Evolutionary conservation across 768 basidiomycete species (phyloP).

Genomic region (Suillus plorans): DNA sequence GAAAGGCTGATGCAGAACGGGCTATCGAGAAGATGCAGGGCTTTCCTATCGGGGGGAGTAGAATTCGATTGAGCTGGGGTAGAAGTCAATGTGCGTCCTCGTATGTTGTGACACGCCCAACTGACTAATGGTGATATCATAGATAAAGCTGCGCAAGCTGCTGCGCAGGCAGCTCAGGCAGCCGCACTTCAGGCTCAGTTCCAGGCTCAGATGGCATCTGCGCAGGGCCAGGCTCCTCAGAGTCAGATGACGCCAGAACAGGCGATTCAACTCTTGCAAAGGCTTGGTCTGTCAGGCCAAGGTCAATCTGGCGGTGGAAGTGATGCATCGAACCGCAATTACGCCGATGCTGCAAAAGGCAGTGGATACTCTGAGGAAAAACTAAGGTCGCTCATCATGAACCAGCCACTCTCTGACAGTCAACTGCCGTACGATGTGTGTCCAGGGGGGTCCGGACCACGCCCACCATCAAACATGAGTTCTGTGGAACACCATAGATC

Average conservation of each 20-base stretch:
- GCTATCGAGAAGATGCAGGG: constrained; percentile 98
- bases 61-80: constrained; percentile 92
- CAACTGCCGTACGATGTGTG: constrained; percentile 22
- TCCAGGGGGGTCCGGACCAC: constrained; percentile 16
- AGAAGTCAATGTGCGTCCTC: constrained; percentile 73
- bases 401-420: constrained; percentile 20
- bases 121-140: constrained; percentile 10
- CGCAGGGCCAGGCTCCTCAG: constrained; percentile 13
- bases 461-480: constrained; percentile 16
- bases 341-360: constrained; percentile 16
- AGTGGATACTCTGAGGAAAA: constrained; percentile 24
- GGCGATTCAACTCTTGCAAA: constrained; percentile 60
- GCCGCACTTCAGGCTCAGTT: constrained; percentile 59
- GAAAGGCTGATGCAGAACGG: constrained; percentile 86
- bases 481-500: constrained; percentile 20
- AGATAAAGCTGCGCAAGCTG: constrained; percentile 92
- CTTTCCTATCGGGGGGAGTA: constrained; percentile 89
- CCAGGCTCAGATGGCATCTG: constrained; percentile 31
- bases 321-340: constrained; percentile 12
- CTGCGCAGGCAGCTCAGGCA: constrained; percentile 79
- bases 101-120: not conserved
- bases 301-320: constrained; percentile 15
- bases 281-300: constrained; percentile 44
- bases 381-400: constrained; percentile 18
- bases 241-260: constrained; percentile 57